phyloP scores from a whole-genome alignment of 2,329 filamentous ascomycete species.

The Colletotrichum plurivorum region DNA sequence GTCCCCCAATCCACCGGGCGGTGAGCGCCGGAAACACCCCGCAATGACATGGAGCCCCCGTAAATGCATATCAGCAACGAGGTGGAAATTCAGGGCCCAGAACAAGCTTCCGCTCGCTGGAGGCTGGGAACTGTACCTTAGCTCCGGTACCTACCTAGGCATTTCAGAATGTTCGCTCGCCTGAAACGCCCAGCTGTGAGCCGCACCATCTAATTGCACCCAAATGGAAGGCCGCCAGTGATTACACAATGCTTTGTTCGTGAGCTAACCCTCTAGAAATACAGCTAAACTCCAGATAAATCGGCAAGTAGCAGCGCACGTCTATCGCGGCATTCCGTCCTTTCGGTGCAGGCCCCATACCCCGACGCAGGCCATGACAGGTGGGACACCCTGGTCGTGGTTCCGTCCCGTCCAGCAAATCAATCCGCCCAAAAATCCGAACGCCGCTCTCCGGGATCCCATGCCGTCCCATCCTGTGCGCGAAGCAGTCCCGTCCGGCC shows the following conservation, averaged over 20 bases:
- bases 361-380: neutral
- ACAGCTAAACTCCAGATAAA: constrained; percentile 17
- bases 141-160: no score
- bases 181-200: constrained; percentile 1
- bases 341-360: constrained; percentile 14
- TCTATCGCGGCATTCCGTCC: constrained; percentile 21
- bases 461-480: constrained; percentile 27
- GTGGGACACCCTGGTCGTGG: constrained; percentile 21
- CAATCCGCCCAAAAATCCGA: constrained; percentile 31
- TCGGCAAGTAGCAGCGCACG: constrained; percentile 6
- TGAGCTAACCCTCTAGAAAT: constrained; percentile 30
- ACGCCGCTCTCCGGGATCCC: constrained; percentile 34
- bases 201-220: neutral
- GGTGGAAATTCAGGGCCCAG: neutral
- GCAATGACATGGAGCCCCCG: constrained; percentile 32
- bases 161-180: no score
- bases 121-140: neutral
- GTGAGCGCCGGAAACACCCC: constrained; percentile 11
- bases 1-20: constrained; percentile 14
- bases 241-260: constrained; percentile 22
- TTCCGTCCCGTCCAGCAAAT: constrained; percentile 30
- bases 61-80: constrained; percentile 17
- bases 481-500: constrained; percentile 27
- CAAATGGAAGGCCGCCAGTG: neutral
- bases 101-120: neutral